Percentiles rank a stretch among this genome's conserved stretches.
phyloP scores from a whole-genome alignment of 1,139 yeast species.

The Protomyces arabidopsidicola region DNA sequence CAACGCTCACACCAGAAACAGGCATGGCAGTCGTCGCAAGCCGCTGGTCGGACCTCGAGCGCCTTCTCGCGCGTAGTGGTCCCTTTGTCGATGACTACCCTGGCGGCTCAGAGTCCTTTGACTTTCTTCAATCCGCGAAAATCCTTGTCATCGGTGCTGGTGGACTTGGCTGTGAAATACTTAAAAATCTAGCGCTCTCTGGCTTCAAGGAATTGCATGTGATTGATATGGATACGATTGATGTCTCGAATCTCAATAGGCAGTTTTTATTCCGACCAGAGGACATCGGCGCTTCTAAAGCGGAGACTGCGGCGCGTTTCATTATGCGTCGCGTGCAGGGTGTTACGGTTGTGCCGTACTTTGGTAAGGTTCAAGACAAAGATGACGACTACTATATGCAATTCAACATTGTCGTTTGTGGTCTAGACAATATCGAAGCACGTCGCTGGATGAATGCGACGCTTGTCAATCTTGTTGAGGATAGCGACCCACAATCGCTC shows the following conservation, averaged over 20 bases:
- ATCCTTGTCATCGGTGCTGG: conserved; percentile 71
- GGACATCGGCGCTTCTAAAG: conserved; percentile 79
- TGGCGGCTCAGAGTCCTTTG: conserved; percentile 11
- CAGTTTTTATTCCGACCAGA: conserved; percentile 72
- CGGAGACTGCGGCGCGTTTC: conserved; percentile 67
- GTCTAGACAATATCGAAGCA: conserved; percentile 85
- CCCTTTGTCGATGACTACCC: conserved; percentile 22
- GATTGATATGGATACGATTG: conserved; percentile 94
- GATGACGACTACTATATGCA: conserved; percentile 58
- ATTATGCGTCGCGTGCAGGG: conserved; percentile 49
- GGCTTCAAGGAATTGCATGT: conserved; percentile 74
- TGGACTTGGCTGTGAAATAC: conserved; percentile 89
- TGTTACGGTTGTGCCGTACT: conserved; percentile 48
- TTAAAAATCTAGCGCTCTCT: conserved; percentile 72
- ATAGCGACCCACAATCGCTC: conserved; percentile 49
- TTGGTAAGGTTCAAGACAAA: conserved; percentile 67
- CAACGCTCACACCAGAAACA: no score
- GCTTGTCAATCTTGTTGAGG: conserved; percentile 57
- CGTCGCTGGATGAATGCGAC: conserved; percentile 86
- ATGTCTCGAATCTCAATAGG: conserved; percentile 79
- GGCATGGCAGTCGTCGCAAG: not conserved
- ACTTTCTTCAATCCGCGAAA: conserved; percentile 24
- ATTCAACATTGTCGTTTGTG: conserved; percentile 75
- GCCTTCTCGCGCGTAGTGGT: conserved; percentile 6
- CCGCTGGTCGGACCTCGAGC: conserved; percentile 16